Evolutionary conservation across 805 yeast genomes (phyloP).

Genomic region (Saccharomycopsis oosterbeekiorum): DNA sequence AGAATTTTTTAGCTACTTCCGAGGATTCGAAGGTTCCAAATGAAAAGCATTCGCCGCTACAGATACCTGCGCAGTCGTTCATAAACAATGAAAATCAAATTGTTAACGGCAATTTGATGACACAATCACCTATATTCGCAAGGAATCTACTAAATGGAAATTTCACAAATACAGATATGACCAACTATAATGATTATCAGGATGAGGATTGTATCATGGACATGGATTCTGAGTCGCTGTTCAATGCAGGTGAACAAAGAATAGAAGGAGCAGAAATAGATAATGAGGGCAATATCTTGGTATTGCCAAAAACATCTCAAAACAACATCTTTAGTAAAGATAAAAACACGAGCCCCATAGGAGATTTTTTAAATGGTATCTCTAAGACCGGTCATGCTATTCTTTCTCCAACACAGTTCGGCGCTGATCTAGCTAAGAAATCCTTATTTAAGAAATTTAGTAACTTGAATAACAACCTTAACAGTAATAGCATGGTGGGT

Average conservation of each 20-base stretch:
- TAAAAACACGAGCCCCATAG: background rate
- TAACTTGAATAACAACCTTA: background rate
- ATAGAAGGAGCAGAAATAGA: background rate
- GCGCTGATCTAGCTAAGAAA: constrained; percentile 12
- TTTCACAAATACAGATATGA: background rate
- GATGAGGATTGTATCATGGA: background rate
- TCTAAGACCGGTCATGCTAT: constrained; percentile 5
- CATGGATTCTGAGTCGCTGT: background rate
- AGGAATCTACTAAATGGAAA: too few species aligned
- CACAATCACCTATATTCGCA: too few species aligned
- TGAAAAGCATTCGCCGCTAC: too few species aligned
- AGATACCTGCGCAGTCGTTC: too few species aligned
- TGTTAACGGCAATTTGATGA: too few species aligned
- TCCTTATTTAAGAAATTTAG: constrained; percentile 2
- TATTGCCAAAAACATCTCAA: background rate
- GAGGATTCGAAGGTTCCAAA: background rate
- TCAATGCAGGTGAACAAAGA: background rate
- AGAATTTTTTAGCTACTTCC: background rate
- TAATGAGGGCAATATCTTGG: background rate
- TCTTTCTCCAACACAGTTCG: constrained; percentile 16
- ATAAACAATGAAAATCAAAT: too few species aligned
- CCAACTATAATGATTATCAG: background rate
- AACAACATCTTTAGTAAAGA: background rate
- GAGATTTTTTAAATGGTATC: background rate
- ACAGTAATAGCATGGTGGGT: background rate